phyloP scores from a whole-genome alignment of 1,284 basidiomycete genomes.

The Leccinum ponderosum region DNA sequence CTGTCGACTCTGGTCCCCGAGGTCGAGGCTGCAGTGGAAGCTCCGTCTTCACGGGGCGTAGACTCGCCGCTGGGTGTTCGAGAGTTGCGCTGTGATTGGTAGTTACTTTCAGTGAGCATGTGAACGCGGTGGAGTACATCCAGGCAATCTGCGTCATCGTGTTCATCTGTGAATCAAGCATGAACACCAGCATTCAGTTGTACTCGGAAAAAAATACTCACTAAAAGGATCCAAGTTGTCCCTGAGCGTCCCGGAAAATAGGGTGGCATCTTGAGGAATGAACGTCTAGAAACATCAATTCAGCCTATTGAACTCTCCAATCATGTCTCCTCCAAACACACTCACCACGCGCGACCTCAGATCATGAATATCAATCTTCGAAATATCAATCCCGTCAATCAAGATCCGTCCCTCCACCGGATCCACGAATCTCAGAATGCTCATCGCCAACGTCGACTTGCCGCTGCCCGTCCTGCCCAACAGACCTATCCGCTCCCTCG shows the following conservation, averaged over 20 bases:
- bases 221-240: slow-evolving; percentile 89
- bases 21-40: slow-evolving; percentile 13
- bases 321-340: slow-evolving; percentile 25
- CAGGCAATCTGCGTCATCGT: slow-evolving; percentile 76
- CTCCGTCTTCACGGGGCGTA: slow-evolving; percentile 16
- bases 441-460: slow-evolving; percentile 86
- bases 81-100: slow-evolving; percentile 43
- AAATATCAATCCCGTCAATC: slow-evolving; percentile 90
- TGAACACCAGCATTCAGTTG: neutral
- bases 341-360: slow-evolving; percentile 72
- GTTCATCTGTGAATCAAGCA: slow-evolving; percentile 53
- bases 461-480: slow-evolving; percentile 78
- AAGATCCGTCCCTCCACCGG: slow-evolving; percentile 77
- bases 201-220: slow-evolving; percentile 21
- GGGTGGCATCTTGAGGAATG: slow-evolving; percentile 80
- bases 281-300: slow-evolving; percentile 54
- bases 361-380: slow-evolving; percentile 84
- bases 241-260: slow-evolving; percentile 86
- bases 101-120: slow-evolving; percentile 52
- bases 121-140: slow-evolving; percentile 51
- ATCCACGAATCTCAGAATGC: slow-evolving; percentile 87
- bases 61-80: slow-evolving; percentile 18
- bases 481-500: slow-evolving; percentile 70
- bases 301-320: slow-evolving; percentile 2
- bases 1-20: slow-evolving; percentile 33